A percentile compares a stretch with the other conserved stretches of the same genome.
These are phyloP conservation scores for Xylariaceae sp. DNA, from an alignment of 2,329 filamentous ascomycete species.

Conservation along the genomic window DNA sequence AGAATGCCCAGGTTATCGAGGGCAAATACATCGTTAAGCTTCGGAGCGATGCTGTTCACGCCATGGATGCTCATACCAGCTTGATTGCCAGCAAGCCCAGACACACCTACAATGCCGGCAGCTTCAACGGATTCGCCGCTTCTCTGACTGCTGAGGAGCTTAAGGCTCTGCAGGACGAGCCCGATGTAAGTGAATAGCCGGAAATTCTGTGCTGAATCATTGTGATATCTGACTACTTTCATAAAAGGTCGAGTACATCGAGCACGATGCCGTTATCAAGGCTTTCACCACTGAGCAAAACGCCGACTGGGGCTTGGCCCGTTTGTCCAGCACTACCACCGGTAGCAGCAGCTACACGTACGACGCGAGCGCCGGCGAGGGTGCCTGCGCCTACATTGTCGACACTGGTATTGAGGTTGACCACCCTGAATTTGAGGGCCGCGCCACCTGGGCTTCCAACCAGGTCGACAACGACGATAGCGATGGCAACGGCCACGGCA, in stretches of 20 bases:
- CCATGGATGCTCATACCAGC: constrained; percentile 31
- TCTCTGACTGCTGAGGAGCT: constrained; percentile 40
- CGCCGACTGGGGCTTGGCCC: constrained; percentile 42
- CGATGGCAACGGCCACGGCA: constrained; percentile 42
- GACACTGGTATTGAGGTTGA: constrained; percentile 48
- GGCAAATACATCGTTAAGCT: constrained; percentile 44
- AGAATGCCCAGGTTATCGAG: constrained; percentile 28
- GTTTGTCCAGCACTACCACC: constrained; percentile 39
- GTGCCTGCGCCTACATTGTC: constrained; percentile 47
- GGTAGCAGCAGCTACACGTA: constrained; percentile 39
- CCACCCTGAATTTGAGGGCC: constrained; percentile 44
- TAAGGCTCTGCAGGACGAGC: constrained; percentile 35
- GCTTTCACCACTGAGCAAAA: constrained; percentile 26
- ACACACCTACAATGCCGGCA: constrained; percentile 30
- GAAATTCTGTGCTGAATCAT: too few species aligned
- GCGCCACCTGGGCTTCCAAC: constrained; percentile 34
- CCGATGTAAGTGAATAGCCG: constrained; percentile 33
- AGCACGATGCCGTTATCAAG: constrained; percentile 31
- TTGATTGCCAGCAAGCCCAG: constrained; percentile 30
- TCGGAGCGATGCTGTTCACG: constrained; percentile 31
- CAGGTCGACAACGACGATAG: constrained; percentile 30
- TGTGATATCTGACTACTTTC: not conserved
- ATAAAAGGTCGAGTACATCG: constrained; percentile 33
- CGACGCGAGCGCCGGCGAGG: constrained; percentile 38
- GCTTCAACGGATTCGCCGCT: constrained; percentile 40